Base-by-base conservation (phyloP, 2,329 filamentous ascomycete species). In the Colletotrichum sansevieriae region DNA sequence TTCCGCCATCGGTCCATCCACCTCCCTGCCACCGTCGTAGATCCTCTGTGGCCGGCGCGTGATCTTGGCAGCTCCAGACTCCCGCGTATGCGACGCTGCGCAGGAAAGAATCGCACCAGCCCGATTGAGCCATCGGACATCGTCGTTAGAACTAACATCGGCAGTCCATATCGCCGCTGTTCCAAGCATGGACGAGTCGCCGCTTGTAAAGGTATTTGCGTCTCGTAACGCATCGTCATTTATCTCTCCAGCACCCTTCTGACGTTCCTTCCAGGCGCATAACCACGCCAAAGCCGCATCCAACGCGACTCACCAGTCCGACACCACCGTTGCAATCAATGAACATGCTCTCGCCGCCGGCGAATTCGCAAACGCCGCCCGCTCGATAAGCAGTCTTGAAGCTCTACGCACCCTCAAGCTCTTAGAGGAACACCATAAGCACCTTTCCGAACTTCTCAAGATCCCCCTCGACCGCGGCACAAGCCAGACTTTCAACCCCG, bases 311-410 rank as follows among this genome's bases (percentile, higher is more conserved):
- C 89, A 94, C 75, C 90, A 92, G 52, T 85, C 84, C 63, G 90
- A 96, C 77, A 93, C 93, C 64, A 91, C 91, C 7, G 90, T 93
- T 55, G 95, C 95, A 71, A 92, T 94, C 76, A 92, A 92, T 75
- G 93, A 97, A 79, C 95, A 98, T 80, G 90, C 95, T 61, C 85
- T 92, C 65, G 96, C 96, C 43, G 95, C 96, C 2, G 91, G 90
- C 71, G 93, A 97, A 78, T 98, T 97, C 78, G 91, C 93, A 70
- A 91, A 91, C 70, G 95, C 94, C 35, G 90, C 93, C n/a, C 87
- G 89, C 70, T 87, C 82, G 55, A 97, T 93, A 8, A 85, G 83
- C 46, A 88, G 84, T 76, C 77, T 85, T 71, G 86, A 97, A 84
- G 95, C 95, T 13, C 81, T 97, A 57, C 90, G 96, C 60, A 96